Evolutionary conservation across 1,139 yeast species (phyloP).

Genomic region (Entelexis sorbosivorans): DNA sequence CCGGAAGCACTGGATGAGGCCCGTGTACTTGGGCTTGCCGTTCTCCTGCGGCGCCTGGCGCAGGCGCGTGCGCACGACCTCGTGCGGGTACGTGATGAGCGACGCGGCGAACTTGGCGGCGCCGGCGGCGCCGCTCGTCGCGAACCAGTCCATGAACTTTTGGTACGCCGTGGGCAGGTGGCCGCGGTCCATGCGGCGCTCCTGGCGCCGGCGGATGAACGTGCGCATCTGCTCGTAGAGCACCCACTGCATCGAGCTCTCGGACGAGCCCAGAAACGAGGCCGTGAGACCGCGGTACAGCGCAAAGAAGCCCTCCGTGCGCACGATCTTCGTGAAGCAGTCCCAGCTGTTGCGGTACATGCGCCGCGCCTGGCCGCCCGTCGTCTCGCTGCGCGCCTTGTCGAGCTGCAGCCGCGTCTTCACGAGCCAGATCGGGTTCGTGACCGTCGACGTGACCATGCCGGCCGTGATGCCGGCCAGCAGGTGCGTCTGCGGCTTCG

Average conservation of each 20-base stretch:
- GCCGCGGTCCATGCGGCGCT: slow-evolving; percentile 36
- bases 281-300: slow-evolving; percentile 86
- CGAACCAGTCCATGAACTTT: slow-evolving; percentile 74
- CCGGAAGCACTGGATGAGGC: slow-evolving; percentile 75
- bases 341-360: slow-evolving; percentile 77
- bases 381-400: slow-evolving; percentile 31
- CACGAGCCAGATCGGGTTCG: slow-evolving; percentile 98
- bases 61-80: slow-evolving; percentile 87
- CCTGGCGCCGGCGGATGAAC: slow-evolving; percentile 48
- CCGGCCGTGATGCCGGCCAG: slow-evolving; percentile 91
- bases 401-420: slow-evolving; percentile 92
- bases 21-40: slow-evolving; percentile 80
- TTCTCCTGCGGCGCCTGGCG: slow-evolving; percentile 81
- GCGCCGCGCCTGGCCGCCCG: slow-evolving; percentile 35
- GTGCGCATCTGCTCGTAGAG: slow-evolving; percentile 88
- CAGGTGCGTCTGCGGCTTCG: slow-evolving; percentile 77
- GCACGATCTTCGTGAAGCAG: slow-evolving; percentile 59
- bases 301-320: slow-evolving; percentile 67
- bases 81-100: slow-evolving; percentile 90
- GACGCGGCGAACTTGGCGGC: slow-evolving; percentile 91
- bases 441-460: slow-evolving; percentile 89
- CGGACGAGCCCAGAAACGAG: slow-evolving; percentile 86
- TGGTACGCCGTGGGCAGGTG: slow-evolving; percentile 43
- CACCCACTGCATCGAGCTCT: slow-evolving; percentile 93
- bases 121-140: slow-evolving; percentile 96